A percentile compares a stretch with the other conserved stretches of the same genome.
Conservation (phyloP, 1,284 basidiomycete genomes). For the Ceratobasidium sp. region DNA sequence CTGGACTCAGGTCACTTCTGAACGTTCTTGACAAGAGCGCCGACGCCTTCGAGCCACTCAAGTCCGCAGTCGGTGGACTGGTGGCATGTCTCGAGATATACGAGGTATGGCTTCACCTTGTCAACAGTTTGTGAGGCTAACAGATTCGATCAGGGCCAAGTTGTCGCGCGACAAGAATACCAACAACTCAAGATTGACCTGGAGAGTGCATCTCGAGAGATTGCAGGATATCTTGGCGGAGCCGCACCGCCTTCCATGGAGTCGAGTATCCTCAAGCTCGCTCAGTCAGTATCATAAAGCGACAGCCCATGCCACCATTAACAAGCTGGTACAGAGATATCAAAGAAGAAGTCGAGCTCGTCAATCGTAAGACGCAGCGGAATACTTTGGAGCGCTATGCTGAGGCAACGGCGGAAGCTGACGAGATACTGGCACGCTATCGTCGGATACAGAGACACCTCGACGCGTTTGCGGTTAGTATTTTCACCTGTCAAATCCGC, state of each 20-base stretch:
- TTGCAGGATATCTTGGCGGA: not conserved
- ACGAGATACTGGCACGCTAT: slow-evolving; percentile 24
- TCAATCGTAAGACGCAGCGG: not conserved
- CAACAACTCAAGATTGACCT: no score
- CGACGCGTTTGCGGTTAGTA: not conserved
- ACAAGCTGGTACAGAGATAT: not conserved
- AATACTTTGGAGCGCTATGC: not conserved
- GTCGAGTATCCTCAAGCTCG: not conserved
- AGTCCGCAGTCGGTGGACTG: not conserved
- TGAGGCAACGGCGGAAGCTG: slow-evolving; percentile 7
- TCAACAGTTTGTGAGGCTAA: not conserved
- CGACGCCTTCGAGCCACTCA: slow-evolving; percentile 6
- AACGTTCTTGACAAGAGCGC: not conserved
- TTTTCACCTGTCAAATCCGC: not conserved
- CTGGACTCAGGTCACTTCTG: not conserved
- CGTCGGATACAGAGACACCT: slow-evolving; percentile 10
- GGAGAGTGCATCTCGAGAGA: not conserved
- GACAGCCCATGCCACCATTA: not conserved
- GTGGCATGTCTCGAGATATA: not conserved
- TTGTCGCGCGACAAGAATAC: no score
- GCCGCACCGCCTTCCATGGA: not conserved
- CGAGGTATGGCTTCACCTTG: not conserved
- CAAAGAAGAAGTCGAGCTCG: not conserved
- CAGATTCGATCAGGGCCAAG: not conserved
- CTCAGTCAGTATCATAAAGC: not conserved